These are phyloP conservation scores for Dryas alaskensis DNA, from an alignment of 306 rosid species.

Conservation along the genomic window DNA sequence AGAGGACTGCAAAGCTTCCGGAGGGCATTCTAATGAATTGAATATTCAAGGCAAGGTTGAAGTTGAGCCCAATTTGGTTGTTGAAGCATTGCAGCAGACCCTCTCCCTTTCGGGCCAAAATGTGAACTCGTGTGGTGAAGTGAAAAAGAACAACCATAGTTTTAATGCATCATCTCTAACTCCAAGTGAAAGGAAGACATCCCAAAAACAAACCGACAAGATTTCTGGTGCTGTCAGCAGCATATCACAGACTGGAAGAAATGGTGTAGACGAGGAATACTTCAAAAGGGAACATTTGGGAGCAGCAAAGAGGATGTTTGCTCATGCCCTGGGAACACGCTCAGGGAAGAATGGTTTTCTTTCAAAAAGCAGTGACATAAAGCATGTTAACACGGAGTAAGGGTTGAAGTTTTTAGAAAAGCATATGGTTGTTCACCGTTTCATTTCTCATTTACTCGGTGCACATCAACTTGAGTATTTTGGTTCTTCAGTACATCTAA, in stretches of 20 bases:
- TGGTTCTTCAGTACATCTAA: slow-evolving; percentile 26
- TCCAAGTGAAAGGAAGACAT: slow-evolving; percentile 31
- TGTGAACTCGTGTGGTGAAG: slow-evolving; percentile 27
- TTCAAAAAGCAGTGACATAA: slow-evolving; percentile 46
- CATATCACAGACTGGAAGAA: slow-evolving; percentile 39
- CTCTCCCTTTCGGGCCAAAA: slow-evolving; percentile 18
- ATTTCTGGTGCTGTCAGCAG: slow-evolving; percentile 21
- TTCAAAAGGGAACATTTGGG: slow-evolving; percentile 79
- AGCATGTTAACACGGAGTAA: slow-evolving; percentile 32
- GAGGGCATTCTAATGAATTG: slow-evolving; percentile 29
- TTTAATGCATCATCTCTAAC: slow-evolving; percentile 25
- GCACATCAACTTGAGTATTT: slow-evolving; percentile 18
- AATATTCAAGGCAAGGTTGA: slow-evolving; percentile 35
- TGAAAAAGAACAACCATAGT: slow-evolving; percentile 26
- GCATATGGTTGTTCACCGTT: slow-evolving; percentile 12
- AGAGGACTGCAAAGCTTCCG: slow-evolving; percentile 32
- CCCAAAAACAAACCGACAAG: slow-evolving; percentile 37
- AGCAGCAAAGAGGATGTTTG: slow-evolving; percentile 94
- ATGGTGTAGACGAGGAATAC: slow-evolving; percentile 41
- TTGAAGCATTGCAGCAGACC: slow-evolving; percentile 33
- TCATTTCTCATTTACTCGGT: slow-evolving; percentile 16
- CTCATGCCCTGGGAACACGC: slow-evolving; percentile 80
- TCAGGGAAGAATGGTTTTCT: slow-evolving; percentile 54
- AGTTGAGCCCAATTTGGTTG: slow-evolving; percentile 25
- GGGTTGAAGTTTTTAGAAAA: slow-evolving; percentile 18